A percentile compares a stretch with the other conserved stretches of the same genome.
phyloP scores from a whole-genome alignment of 345 rosid species.

The Eucalyptus brandiana region DNA sequence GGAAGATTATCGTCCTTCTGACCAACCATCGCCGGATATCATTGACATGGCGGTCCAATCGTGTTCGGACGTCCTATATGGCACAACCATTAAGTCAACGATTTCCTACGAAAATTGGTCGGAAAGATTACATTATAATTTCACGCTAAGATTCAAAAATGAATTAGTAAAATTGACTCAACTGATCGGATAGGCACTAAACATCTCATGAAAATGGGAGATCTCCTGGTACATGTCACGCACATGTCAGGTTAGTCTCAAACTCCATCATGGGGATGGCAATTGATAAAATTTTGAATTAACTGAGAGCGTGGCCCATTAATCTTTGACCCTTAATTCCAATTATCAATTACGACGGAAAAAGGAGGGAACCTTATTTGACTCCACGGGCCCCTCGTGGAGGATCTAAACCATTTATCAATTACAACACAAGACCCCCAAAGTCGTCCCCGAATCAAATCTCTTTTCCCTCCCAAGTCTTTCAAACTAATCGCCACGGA shows the following conservation, averaged over 20 bases:
- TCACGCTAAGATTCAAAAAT: accelerated
- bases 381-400: background rate
- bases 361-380: background rate
- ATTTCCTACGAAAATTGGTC: accelerated
- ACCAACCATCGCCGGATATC: accelerated
- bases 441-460: background rate
- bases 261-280: background rate
- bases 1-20: background rate
- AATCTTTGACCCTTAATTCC: background rate
- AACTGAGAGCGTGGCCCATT: background rate
- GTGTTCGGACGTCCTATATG: accelerated
- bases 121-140: accelerated
- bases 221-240: background rate
- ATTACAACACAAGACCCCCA: background rate
- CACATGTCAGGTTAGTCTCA: background rate
- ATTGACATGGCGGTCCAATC: background rate
- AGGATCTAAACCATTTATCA: background rate
- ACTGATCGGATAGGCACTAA: background rate
- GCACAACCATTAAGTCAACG: accelerated
- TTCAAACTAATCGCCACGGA: background rate
- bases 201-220: background rate
- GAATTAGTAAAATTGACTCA: background rate
- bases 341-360: background rate
- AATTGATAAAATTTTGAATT: background rate
- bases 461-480: background rate